Conservation (phyloP, 2,329 filamentous ascomycete species). For the Xylariaceae sp. region DNA sequence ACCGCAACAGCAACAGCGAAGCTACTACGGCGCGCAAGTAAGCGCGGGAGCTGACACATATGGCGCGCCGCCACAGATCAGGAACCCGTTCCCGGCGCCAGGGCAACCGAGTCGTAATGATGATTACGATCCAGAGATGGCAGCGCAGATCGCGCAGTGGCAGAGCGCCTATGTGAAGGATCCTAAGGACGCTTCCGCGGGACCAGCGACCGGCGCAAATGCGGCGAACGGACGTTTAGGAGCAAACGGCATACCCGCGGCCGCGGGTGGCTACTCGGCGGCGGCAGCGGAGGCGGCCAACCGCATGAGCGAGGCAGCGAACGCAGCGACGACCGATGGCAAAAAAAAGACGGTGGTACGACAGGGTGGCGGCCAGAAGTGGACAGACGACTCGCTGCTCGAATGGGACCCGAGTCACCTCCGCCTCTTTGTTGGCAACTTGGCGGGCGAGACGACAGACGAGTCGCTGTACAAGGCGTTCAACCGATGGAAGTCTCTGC, state of each 20-base stretch:
- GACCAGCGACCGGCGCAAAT: slow-evolving; percentile 16
- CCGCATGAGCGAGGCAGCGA: slow-evolving; percentile 5
- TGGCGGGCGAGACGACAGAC: slow-evolving; percentile 95
- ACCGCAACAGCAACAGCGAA: slow-evolving; percentile 20
- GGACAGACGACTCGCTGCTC: slow-evolving; percentile 82
- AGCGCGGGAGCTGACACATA: slow-evolving; percentile 31
- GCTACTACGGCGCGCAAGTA: slow-evolving; percentile 28
- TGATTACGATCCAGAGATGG: slow-evolving; percentile 71
- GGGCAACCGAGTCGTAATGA: slow-evolving; percentile 26
- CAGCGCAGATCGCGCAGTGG: slow-evolving; percentile 91
- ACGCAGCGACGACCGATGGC: slow-evolving; percentile 42
- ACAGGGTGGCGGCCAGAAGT: slow-evolving; percentile 84
- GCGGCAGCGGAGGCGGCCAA: slow-evolving; percentile 33
- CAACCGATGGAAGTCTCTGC: slow-evolving; percentile 77
- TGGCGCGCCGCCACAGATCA: slow-evolving; percentile 61
- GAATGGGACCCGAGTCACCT: slow-evolving; percentile 97
- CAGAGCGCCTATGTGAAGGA: slow-evolving; percentile 74
- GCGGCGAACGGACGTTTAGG: slow-evolving; percentile 23
- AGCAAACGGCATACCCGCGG: slow-evolving; percentile 29
- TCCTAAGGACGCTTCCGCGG: slow-evolving; percentile 46
- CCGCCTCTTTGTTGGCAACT: slow-evolving; percentile 91
- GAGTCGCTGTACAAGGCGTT: slow-evolving; percentile 95
- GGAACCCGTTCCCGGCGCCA: slow-evolving; percentile 75
- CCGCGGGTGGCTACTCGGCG: slow-evolving; percentile 26
- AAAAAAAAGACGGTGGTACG: slow-evolving; percentile 85